These are phyloP conservation scores for Castanea sativa DNA, from an alignment of 306 rosid genomes.

Conservation along the genomic window DNA sequence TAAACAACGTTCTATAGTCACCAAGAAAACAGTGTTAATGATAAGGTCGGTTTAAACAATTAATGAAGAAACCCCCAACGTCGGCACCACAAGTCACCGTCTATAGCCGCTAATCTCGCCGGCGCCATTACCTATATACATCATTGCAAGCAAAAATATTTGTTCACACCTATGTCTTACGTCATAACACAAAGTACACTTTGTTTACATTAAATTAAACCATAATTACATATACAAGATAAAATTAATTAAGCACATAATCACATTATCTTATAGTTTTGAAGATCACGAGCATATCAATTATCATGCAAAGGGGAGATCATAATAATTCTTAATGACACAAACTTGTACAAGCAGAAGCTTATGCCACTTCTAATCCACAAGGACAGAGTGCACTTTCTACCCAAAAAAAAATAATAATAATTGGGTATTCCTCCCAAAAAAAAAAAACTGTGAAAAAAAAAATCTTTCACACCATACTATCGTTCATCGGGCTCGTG, in stretches of 20 bases:
- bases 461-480: conserved; percentile 28
- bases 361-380: conserved; percentile 44
- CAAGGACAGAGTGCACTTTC: conserved; percentile 53
- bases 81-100: conserved; percentile 36
- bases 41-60: conserved; percentile 39
- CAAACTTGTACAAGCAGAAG: conserved; percentile 22
- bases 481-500: conserved; percentile 52
- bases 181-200: too few relatives aligned
- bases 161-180: conserved; percentile 28
- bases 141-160: conserved; percentile 14
- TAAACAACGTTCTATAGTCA: conserved; percentile 11
- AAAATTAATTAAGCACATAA: background rate
- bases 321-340: conserved; percentile 1
- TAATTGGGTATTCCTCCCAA: conserved; percentile 26
- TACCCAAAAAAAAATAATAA: conserved; percentile 12
- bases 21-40: conserved; percentile 18
- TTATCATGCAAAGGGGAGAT: background rate
- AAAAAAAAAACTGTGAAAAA: conserved; percentile 12
- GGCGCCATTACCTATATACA: conserved; percentile 25
- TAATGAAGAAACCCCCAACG: conserved; percentile 34
- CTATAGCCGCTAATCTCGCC: conserved; percentile 43
- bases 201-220: background rate
- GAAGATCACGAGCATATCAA: conserved; percentile 16
- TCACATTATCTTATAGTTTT: conserved; percentile 7
- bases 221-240: background rate